Evolutionary conservation across 257 asterid genomes (phyloP), one percentile per base, ranked within the genome.

Genomic region (Lavandula angustifolia): DNA sequence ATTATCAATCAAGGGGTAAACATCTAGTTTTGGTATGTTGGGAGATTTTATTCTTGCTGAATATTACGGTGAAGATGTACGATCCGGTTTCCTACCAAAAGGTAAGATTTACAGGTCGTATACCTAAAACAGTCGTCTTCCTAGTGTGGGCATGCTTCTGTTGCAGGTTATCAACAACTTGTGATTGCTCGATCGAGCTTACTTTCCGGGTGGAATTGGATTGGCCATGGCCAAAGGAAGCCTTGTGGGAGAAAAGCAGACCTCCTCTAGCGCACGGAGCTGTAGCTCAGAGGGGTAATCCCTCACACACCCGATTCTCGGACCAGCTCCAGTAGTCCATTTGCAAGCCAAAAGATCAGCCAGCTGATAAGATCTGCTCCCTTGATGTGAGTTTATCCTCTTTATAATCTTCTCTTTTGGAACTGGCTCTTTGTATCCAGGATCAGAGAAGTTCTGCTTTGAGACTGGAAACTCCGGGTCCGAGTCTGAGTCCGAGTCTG

Each of bases 321-420:
- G 97, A 1, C 99, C 99, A 0, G 97, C 97, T 47, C 99, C 99
- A 1, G 99, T 89, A 4, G 91, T 84, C 98, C 98, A 92, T 81
- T 44, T 84, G 81, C 94, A 81, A 2, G 91, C 75, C 53, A 92
- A 47, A n/a, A 83, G 97, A 34, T 84, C 58, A 4, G 90, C 99
- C 74, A 92, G 54, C 79, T 85, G 94, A 54, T 81, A 87, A 0
- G 98, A 92, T 60, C 73, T 85, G 76, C 80, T 74, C 58, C 85
- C 83, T 73, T 82, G 84, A 16, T 85, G 91, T 3, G 94, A 85
- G 59, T 78, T 71, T 71, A 92, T 82, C 55, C 97, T 83, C 78
- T 77, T 75, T 12, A 84, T 55, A 0, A 90, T 90, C 85, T 82
- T 80, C 18, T 82, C 96, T 55, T 77, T 74, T 0, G 95, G 94